Evolutionary conservation across 2,329 filamentous ascomycete genomes (phyloP), one percentile per base, ranked within the genome.

Genomic region (Paecilomyces dactylethromorphus): DNA sequence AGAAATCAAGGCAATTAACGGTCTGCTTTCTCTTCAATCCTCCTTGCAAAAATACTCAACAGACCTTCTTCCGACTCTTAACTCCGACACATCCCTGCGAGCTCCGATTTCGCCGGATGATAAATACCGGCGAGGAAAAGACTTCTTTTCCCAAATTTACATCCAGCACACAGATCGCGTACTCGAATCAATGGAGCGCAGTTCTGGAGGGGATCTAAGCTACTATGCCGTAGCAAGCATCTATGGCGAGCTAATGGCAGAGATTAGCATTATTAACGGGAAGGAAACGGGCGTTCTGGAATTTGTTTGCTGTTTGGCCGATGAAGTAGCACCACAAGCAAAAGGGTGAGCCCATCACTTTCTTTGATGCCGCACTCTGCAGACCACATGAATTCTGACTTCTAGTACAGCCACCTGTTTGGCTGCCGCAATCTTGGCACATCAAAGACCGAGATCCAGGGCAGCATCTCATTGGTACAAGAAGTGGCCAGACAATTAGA

Each of bases 291-390:
- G 64, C 2, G 53, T 70, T 59, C 35, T 70, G 52, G 68, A 69
- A 57, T 70, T 70, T 59, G 66, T 68, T 13, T 68, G 65, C 55
- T 70, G 68, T 64, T 59, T 70, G 45, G 66, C 63, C 15, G 66
- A 67, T 57, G 63, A 62, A 15, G 66, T 67, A 22, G 65, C 61
- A 32, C 62, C 65, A 21, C 68, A 70, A 58, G 67, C 67, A 10
- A 69, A 70, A 54, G 68, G 68, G 67, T 68, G 55, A 60, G 65
- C 60, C 24, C 57, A 15, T 26, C 53, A 53, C 26, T 33, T 31
- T 51, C 54, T 54, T 53, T 52, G 35, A 45, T 54, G 12, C 31
- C 33, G 32, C 18, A 54, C 55, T 18, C 53, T 10, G 18, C 7
- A 58, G 15, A 31, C 8, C 6, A 13, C 15, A 32, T 13, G 26